A percentile compares a stretch with the other conserved stretches of the same genome.
These are phyloP conservation scores for Xanthoconium separans DNA, from an alignment of 1,284 basidiomycete species.

Conservation along the genomic window DNA sequence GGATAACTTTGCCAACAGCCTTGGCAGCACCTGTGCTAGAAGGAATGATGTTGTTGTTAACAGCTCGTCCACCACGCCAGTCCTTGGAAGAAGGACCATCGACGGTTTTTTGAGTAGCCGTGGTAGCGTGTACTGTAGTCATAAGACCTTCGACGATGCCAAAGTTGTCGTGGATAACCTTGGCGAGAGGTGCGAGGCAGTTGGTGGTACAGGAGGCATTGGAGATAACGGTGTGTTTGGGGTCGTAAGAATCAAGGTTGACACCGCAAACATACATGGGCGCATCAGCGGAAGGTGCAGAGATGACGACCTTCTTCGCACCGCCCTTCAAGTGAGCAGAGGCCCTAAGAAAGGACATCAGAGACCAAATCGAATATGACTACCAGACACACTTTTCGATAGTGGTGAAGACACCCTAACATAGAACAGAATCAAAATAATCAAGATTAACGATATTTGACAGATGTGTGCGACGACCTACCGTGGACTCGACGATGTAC, in stretches of 20 bases:
- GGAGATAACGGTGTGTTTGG: constrained; percentile 92
- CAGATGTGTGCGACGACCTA: constrained; percentile 33
- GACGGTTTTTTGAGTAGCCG: constrained; percentile 99
- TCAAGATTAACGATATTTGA: constrained; percentile 4
- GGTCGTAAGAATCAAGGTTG: constrained; percentile 93
- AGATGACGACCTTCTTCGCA: constrained; percentile 99
- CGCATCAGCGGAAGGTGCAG: constrained; percentile 96
- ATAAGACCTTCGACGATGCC: constrained; percentile 96
- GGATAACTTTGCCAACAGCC: constrained; percentile 99
- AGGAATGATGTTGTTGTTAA: constrained; percentile 98
- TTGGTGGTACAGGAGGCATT: constrained; percentile 99
- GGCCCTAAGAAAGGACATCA: constrained; percentile 55
- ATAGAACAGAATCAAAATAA: constrained; percentile 7
- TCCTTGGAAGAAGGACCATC: constrained; percentile 95
- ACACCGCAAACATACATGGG: constrained; percentile 98
- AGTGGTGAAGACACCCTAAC: constrained; percentile 97
- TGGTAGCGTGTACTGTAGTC: constrained; percentile 97
- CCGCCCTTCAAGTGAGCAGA: constrained; percentile 96
- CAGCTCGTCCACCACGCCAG: constrained; percentile 96
- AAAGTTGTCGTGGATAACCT: constrained; percentile 97
- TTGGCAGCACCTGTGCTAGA: constrained; percentile 99
- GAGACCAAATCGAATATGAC: constrained; percentile 3
- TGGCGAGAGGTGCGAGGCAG: constrained; percentile 98
- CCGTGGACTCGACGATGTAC: constrained; percentile 97
- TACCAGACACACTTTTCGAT: constrained; percentile 60